These are phyloP conservation scores for Gnomoniopsis smithogilvyi DNA, from an alignment of 2,329 filamentous ascomycete species.

Conservation along the genomic window DNA sequence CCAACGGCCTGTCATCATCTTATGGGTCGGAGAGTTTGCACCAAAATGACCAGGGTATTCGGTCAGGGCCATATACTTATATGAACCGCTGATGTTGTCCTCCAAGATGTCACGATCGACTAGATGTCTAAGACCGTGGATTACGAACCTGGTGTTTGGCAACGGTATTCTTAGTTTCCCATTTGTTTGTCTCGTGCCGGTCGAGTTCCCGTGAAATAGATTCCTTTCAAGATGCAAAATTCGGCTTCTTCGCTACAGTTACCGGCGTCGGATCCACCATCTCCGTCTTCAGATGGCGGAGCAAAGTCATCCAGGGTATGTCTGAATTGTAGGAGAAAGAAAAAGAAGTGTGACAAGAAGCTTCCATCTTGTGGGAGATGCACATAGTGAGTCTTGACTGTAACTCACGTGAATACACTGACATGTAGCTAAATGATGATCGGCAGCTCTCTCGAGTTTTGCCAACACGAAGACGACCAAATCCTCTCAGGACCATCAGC, in stretches of 20 bases:
- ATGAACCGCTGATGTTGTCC: conserved; percentile 14
- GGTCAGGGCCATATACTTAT: conserved; percentile 13
- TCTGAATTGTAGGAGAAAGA: conserved; percentile 26
- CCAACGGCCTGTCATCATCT: conserved; percentile 12
- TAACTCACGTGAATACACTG: neutral
- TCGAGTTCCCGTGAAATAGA: neutral
- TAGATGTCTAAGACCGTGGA: conserved; percentile 6
- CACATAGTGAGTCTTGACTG: conserved; percentile 22
- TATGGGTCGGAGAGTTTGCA: conserved; percentile 10
- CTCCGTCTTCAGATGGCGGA: conserved; percentile 19
- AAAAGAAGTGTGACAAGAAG: conserved; percentile 28
- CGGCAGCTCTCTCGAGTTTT: conserved; percentile 23
- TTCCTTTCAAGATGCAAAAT: conserved; percentile 13
- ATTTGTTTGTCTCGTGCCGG: neutral
- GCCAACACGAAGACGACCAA: conserved; percentile 25
- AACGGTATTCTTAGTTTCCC: neutral
- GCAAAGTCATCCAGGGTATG: conserved; percentile 25
- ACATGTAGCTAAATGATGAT: conserved; percentile 1
- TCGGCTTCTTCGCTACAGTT: conserved; percentile 8
- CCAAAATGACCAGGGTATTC: conserved; percentile 13
- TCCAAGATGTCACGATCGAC: conserved; percentile 6
- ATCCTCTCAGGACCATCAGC: conserved; percentile 8
- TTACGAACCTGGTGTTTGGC: conserved; percentile 4
- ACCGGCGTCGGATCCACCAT: conserved; percentile 17
- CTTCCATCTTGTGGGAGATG: conserved; percentile 26